Evolutionary conservation across 768 basidiomycete species (phyloP).

Genomic region (Pleurotus eryngii): DNA sequence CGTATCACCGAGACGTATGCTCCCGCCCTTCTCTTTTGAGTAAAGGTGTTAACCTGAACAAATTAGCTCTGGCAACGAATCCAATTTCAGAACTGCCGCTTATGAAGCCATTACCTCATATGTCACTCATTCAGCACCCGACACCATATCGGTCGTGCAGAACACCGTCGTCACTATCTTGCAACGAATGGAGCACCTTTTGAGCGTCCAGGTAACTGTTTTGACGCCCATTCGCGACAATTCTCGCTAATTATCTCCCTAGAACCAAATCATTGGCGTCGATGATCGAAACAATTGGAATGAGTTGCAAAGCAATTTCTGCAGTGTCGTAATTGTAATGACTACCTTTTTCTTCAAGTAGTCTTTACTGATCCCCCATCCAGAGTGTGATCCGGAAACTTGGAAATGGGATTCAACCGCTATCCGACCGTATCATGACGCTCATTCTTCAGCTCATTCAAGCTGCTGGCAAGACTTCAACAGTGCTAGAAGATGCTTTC

Average conservation of each 20-base stretch:
- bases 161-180: conserved; percentile 80
- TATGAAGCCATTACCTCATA: conserved; percentile 94
- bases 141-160: conserved; percentile 78
- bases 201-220: conserved; percentile 70
- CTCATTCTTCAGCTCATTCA: conserved; percentile 81
- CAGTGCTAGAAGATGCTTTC: conserved; percentile 95
- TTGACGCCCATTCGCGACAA: background rate
- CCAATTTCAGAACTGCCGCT: conserved; percentile 91
- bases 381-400: conserved; percentile 87
- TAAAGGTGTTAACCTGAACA: conserved; percentile 6
- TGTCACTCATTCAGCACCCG: conserved; percentile 73
- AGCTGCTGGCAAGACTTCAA: conserved; percentile 88
- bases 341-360: background rate
- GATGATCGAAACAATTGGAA: conserved; percentile 99
- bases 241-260: background rate
- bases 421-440: conserved; percentile 95
- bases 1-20: conserved; percentile 83
- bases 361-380: conserved; percentile 4
- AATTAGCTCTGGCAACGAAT: conserved; percentile 74
- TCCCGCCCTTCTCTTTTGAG: conserved; percentile 1
- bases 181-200: conserved; percentile 85
- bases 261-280: conserved; percentile 91
- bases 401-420: conserved; percentile 74
- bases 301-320: conserved; percentile 94
- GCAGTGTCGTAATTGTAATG: conserved; percentile 77